These are phyloP conservation scores for Solanum clarkiae DNA, from an alignment of 257 asterid species.

Conservation along the genomic window DNA sequence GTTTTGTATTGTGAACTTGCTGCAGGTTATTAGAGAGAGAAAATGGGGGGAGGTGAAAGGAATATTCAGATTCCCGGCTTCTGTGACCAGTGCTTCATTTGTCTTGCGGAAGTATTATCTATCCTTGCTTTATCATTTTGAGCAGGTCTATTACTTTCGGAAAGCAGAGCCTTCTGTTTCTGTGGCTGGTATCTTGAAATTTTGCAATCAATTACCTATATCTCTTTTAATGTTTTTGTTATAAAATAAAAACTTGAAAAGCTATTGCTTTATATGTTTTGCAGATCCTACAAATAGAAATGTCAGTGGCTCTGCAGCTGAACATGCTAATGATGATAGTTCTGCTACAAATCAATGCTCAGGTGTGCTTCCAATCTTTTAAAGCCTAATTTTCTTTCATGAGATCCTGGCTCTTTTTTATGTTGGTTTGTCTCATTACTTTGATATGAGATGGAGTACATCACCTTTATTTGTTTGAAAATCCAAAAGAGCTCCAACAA, in stretches of 20 bases:
- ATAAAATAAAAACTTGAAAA: not conserved
- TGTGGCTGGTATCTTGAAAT: slow-evolving; percentile 23
- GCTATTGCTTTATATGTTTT: slow-evolving; percentile 2
- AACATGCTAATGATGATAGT: slow-evolving; percentile 26
- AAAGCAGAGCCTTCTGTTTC: slow-evolving; percentile 46
- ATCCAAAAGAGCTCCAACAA: not conserved
- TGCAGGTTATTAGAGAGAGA: slow-evolving; percentile 74
- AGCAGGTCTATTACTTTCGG: slow-evolving; percentile 85
- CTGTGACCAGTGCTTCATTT: slow-evolving; percentile 75
- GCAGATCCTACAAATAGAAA: slow-evolving; percentile 25
- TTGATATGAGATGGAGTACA: not conserved
- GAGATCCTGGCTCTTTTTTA: not conserved
- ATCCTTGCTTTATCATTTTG: slow-evolving; percentile 81
- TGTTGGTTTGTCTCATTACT: not conserved
- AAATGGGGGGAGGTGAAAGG: slow-evolving; percentile 82
- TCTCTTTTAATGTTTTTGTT: not conserved
- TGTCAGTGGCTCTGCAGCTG: slow-evolving; percentile 21
- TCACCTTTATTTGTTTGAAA: not conserved
- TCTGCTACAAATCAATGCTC: slow-evolving; percentile 28
- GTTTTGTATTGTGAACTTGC: slow-evolving; percentile 5
- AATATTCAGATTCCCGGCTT: slow-evolving; percentile 71
- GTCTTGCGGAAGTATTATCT: slow-evolving; percentile 70
- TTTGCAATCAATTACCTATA: not conserved
- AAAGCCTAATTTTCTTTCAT: not conserved
- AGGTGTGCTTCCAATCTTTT: slow-evolving; percentile 28